Conservation (phyloP, 257 asterid genomes). For the Solanum chmielewskii region DNA sequence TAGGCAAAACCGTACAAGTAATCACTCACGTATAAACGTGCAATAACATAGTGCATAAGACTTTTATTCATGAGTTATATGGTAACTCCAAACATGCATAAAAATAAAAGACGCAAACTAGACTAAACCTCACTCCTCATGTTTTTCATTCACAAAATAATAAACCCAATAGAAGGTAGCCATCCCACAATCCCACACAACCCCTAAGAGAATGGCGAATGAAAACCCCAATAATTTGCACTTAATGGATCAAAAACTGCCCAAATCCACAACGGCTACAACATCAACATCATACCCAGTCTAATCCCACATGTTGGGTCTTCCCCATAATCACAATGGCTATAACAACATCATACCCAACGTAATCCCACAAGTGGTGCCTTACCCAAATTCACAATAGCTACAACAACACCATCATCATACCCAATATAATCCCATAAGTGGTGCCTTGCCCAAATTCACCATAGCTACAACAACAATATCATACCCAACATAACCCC, state of each 20-base stretch:
- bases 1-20: neutral
- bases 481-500: neutral
- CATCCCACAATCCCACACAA: neutral
- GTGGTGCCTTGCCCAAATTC: neutral
- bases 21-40: neutral
- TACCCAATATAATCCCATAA: neutral
- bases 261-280: neutral
- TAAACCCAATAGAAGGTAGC: neutral
- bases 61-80: neutral
- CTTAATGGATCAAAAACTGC: neutral
- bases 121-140: neutral
- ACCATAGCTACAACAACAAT: neutral
- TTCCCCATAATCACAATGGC: neutral
- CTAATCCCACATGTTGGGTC: neutral
- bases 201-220: neutral
- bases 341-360: neutral
- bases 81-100: neutral
- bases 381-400: neutral
- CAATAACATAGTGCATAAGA: neutral
- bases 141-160: neutral
- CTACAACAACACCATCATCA: neutral
- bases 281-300: neutral
- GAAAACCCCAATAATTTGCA: neutral
- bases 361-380: neutral
- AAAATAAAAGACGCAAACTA: neutral